phyloP scores from a whole-genome alignment of 2,329 filamentous ascomycete species.

The Myriosclerotinia duriaeana region DNA sequence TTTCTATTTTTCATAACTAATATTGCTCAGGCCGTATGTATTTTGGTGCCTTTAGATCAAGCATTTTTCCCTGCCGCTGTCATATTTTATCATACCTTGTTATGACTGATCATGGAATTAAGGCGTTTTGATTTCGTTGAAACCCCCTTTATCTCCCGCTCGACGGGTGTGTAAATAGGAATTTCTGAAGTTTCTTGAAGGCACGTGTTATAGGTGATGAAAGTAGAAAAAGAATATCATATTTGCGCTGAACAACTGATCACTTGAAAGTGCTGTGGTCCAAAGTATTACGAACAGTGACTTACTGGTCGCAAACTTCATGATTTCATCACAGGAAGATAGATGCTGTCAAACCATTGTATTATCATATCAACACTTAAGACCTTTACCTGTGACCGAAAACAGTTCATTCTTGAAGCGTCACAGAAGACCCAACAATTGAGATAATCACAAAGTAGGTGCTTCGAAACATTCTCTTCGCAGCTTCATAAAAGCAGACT shows the following conservation, averaged over 20 bases:
- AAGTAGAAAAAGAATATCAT: background rate
- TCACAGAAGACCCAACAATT: background rate
- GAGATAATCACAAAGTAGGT: constrained; percentile 48
- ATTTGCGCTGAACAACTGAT: background rate
- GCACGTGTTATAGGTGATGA: background rate
- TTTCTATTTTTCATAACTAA: background rate
- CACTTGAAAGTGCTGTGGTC: constrained; percentile 1
- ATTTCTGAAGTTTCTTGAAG: background rate
- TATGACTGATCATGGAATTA: background rate
- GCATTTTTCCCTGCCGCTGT: background rate
- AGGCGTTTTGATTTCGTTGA: background rate
- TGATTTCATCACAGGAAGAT: background rate
- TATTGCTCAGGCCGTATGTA: background rate
- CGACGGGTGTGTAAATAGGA: background rate
- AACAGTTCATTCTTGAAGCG: background rate
- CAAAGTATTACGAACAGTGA: background rate
- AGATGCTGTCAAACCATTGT: background rate
- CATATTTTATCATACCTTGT: background rate
- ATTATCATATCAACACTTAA: background rate
- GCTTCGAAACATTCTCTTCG: constrained; percentile 77
- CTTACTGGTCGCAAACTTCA: background rate
- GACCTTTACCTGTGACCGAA: background rate
- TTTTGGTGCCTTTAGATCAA: background rate
- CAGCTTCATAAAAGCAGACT: constrained; percentile 81
- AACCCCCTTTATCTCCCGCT: background rate